Evolutionary conservation across 495 filamentous ascomycete genomes (phyloP).

Genomic region (Chaetomium cochliodes): DNA sequence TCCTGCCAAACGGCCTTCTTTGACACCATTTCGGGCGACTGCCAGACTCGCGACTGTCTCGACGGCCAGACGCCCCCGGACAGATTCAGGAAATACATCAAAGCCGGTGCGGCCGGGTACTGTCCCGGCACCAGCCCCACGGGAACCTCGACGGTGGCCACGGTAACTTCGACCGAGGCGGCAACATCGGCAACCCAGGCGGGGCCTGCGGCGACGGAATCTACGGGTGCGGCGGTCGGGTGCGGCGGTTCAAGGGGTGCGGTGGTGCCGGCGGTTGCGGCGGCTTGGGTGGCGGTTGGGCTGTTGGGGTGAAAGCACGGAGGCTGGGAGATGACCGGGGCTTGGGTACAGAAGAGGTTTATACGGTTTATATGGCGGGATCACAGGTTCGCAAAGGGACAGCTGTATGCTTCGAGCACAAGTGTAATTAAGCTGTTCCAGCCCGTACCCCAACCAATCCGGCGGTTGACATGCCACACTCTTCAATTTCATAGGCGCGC

Average conservation of each 20-base stretch:
- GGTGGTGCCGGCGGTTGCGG: not conserved
- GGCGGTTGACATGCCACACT: too few relatives aligned
- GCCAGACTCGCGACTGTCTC: not conserved
- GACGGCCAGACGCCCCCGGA: not conserved
- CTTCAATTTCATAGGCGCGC: too few relatives aligned
- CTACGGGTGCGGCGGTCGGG: not conserved
- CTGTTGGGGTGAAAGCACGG: not conserved
- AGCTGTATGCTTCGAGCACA: too few relatives aligned
- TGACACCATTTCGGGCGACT: conserved; percentile 7
- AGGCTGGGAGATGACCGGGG: too few relatives aligned
- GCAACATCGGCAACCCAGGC: not conserved
- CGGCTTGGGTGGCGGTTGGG: not conserved
- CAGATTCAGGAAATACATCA: not conserved
- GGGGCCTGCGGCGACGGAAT: not conserved
- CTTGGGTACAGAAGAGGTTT: too few relatives aligned
- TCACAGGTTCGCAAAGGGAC: too few relatives aligned
- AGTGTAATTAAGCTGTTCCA: too few relatives aligned
- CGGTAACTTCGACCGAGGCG: not conserved
- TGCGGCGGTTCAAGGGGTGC: not conserved
- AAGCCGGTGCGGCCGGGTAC: not conserved
- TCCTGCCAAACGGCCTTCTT: not conserved
- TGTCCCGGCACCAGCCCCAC: conserved; percentile 1
- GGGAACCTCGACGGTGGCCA: not conserved
- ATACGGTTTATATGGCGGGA: too few relatives aligned
- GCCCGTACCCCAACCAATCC: too few relatives aligned